phyloP scores from a whole-genome alignment of 129 eudicot species.

The Logfia minima region DNA sequence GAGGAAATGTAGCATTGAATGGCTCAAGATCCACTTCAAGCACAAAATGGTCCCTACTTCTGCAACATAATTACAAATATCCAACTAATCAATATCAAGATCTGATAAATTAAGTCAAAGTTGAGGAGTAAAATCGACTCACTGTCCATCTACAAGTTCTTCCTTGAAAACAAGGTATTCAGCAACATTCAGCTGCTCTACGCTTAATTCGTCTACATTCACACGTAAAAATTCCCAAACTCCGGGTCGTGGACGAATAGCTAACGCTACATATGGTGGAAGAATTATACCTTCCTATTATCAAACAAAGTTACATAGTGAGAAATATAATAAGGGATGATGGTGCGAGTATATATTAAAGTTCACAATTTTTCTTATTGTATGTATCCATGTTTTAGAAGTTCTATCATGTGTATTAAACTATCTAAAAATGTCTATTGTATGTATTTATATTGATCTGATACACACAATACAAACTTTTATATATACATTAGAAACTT shows the following conservation, averaged over 20 bases:
- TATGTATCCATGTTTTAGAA: too few relatives aligned
- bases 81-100: neutral
- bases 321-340: neutral
- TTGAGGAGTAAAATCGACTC: constrained; percentile 23
- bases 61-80: constrained; percentile 16
- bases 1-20: constrained; percentile 89
- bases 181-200: constrained; percentile 72
- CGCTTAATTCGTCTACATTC: constrained; percentile 80
- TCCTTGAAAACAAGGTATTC: constrained; percentile 89
- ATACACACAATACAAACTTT: too few relatives aligned
- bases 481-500: too few relatives aligned
- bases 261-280: constrained; percentile 92
- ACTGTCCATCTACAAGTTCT: constrained; percentile 76
- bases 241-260: constrained; percentile 97
- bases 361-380: too few relatives aligned
- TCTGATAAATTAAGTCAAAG: neutral
- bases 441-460: too few relatives aligned
- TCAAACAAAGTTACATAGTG: constrained; percentile 8
- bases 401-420: too few relatives aligned
- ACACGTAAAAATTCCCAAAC: constrained; percentile 95
- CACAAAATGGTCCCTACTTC: constrained; percentile 45
- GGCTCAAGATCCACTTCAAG: constrained; percentile 97
- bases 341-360: neutral
- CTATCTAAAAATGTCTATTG: too few relatives aligned
- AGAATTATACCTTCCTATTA: constrained; percentile 88